Base-by-base conservation (phyloP, 2,329 filamentous ascomycete species). In the Escovopsis sp. region DNA sequence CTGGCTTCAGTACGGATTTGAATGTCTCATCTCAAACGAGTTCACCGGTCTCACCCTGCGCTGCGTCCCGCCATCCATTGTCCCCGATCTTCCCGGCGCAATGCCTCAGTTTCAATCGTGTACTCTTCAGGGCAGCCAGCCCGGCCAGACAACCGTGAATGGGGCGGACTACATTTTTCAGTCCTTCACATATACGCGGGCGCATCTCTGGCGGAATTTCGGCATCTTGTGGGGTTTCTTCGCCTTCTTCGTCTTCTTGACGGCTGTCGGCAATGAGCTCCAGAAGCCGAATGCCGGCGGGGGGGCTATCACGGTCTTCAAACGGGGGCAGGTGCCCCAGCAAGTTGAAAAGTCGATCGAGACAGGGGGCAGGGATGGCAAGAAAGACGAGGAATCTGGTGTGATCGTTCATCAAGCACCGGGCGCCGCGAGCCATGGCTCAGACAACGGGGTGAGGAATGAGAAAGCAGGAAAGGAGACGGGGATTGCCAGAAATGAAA, bases 181-280 rank as follows among this genome's bases (percentile, higher is more conserved):
- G 54, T 51, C 56, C 4, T 78, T 70, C 43, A 52, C 58, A 2
- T 83, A 81, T 48, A 60, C 56, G 4, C 56, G 66, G 2, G 55
- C 58, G 1, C 68, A 83, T 44, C 56, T 77, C 7, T 83, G 79
- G 79, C 73, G 82, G 4, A 86, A 88, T 51, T 85, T 82, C 47
- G 82, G 79, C 23, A 76, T 87, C 4, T 57, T 90, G 2, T 74
- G 87, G 44, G 82, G 78, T 0, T 90, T 84, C 44, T 70, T 74
- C 1, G 63, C 83, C 1, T 66, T 85, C 5, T 92, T 88, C 48
- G 70, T 92, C 11, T 44, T 76, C 10, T 56, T 88, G 21, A 88
- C 82, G 0, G 68, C 79, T 5, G 44, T 80, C 16, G 79, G 76
- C 1, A 76, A 78, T 13, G 83, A 92, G 47, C 45, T 70, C 26